Evolutionary conservation across 2,329 filamentous ascomycete genomes (phyloP), one percentile per base, ranked within the genome.

Genomic region (Akanthomyces dipterigenus): DNA sequence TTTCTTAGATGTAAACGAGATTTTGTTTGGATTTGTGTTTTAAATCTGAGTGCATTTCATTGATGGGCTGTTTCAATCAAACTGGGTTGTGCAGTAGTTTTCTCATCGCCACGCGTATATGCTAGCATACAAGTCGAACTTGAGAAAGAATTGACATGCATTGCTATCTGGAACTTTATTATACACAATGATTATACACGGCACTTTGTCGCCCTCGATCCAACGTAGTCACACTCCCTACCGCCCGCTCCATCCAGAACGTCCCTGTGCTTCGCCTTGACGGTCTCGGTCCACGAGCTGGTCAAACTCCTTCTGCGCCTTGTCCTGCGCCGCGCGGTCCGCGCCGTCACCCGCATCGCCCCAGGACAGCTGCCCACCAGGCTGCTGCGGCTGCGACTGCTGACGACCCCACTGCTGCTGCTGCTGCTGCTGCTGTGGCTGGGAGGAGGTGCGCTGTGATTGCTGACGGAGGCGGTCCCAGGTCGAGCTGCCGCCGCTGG

Each of bases 231-330:
- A 34, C 36, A 5, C 36, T 11, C 36, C 24, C 53, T 65, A 70
- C 40, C 58, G 66, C 40, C 64, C 65, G 28, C 67, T 56, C 70
- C 70, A 74, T 18, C 51, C 51, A 5, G 68, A 63, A 5, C 49
- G 55, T 24, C 67, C 68, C 55, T 73, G 70, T 5, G 71, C 70
- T 4, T 59, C 62, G 24, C 70, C 71, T 18, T 63, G 68, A 24
- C 76, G 71, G 62, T 82, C 80, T 16, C 72, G 70, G 46, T 82
- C 80, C 3, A 82, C 61, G 62, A 82, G 70, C 22, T 71, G 71
- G 62, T 83, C 80, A 64, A 82, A 83, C 34, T 83, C 79, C 62
- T 71, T 75, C 62, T 83, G 80, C 6, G 80, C 79, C 64, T 79
- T 74, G 9, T 74, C 73, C 67, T 76, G 80, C 48, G 73, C 74